Evolutionary conservation across 306 rosid species (phyloP).

Genomic region (Lotus japonicus): DNA sequence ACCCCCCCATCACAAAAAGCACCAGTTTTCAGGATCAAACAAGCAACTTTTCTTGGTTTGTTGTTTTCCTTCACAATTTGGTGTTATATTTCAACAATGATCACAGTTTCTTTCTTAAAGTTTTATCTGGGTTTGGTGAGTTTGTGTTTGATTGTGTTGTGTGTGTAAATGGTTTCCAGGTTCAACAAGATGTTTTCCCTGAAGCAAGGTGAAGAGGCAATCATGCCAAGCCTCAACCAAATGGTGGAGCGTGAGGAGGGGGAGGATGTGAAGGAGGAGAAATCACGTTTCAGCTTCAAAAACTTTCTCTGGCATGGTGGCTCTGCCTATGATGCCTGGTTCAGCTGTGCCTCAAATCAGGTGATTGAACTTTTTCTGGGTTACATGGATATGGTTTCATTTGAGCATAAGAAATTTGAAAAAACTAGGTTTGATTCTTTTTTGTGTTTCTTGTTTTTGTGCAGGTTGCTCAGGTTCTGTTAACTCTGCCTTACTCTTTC

Average conservation of each 20-base stretch:
- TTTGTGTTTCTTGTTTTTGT: not conserved
- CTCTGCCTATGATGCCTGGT: constrained; percentile 88
- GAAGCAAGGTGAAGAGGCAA: constrained; percentile 64
- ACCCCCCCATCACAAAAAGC: not conserved
- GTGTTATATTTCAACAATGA: not conserved
- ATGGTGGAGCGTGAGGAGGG: constrained; percentile 34
- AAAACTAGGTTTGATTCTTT: too few species aligned
- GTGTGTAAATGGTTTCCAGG: constrained; percentile 11
- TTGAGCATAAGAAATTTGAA: too few species aligned
- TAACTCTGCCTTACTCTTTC: constrained; percentile 83
- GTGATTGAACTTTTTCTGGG: constrained; percentile 11
- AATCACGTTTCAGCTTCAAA: constrained; percentile 35
- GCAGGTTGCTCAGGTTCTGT: constrained; percentile 88
- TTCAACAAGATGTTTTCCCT: constrained; percentile 40
- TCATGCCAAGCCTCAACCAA: constrained; percentile 40
- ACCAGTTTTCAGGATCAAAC: not conserved
- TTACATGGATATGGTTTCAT: not conserved
- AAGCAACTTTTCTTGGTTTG: not conserved
- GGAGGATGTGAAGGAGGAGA: constrained; percentile 41
- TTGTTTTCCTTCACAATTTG: not conserved
- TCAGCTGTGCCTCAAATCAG: constrained; percentile 88
- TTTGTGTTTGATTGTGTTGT: not conserved
- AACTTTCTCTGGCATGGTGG: constrained; percentile 81
- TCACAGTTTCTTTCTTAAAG: not conserved
- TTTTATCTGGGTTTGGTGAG: not conserved